Base-by-base conservation (phyloP, 306 rosid genomes). In the Dryas alaskensis region DNA sequence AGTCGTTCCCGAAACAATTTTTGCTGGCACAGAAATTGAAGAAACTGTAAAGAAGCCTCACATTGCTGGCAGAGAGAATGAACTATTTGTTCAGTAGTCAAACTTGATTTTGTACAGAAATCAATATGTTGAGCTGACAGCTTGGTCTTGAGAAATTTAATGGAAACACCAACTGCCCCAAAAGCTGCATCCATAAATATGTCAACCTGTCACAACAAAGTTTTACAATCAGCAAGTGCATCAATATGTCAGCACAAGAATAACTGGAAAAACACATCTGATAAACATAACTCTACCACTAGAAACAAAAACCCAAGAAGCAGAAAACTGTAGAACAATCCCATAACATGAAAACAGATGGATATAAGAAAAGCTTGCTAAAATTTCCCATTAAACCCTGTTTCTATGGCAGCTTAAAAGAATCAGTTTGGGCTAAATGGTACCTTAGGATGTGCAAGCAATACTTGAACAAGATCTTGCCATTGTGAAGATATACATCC, bases 361-460 rank as follows among this genome's bases (percentile, higher is more conserved):
- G 70, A 64, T 60, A 39, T 71, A 63, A 68, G 61, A 5, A 63
- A 10, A 73, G 74, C 73, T 19, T 54, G 78, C 52, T 52, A 45
- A 51, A 58, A 40, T 65, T 45, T 51, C 69, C 22, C 65, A 11
- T 52, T 50, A 69, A 70, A 75, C 61, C 62, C 55, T 40, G 45
- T 48, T 58, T 69, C 79, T 14, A 19, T 10, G 16, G 65, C 54
- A 63, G 61, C 82, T 61, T 42, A 65, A 61, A 76, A 75, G 57
- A 46, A 6, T 49, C 51, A 31, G 4, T 75, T 52, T 52, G 46
- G 14, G 17, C 60, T 73, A 70, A 60, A 50, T 59, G 49, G 64
- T 80, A 92, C 98, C 97, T 89, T 91, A 58, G 98, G 96, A 76
- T 94, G 98, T 1, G 85, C 96, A 64, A 94, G 88, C 89, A 94